Evolutionary conservation across 208 protist genomes (phyloP).

Genomic region (Leishmania guyanensis): DNA sequence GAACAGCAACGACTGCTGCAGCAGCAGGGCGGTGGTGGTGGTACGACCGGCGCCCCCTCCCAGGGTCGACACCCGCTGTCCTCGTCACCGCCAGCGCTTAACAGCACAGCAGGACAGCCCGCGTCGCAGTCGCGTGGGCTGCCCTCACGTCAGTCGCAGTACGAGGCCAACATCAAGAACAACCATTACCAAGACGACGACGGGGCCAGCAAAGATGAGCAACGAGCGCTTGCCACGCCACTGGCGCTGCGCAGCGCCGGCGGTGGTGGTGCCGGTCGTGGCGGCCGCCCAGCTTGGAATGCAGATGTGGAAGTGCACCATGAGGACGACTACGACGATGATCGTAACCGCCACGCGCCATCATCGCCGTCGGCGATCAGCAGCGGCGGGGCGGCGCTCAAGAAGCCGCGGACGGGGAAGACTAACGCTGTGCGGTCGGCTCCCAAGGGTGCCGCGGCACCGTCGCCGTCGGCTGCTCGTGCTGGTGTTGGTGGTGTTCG

Average conservation of each 20-base stretch:
- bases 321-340: conserved; percentile 17
- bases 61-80: conserved; percentile 5
- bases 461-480: not conserved
- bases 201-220: not conserved
- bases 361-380: not conserved
- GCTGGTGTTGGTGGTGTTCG: conserved; percentile 3
- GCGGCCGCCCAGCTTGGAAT: conserved; percentile 61
- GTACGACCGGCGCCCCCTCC: not conserved
- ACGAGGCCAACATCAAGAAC: not conserved
- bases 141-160: not conserved
- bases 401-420: conserved; percentile 29
- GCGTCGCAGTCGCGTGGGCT: not conserved
- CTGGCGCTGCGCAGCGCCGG: conserved; percentile 9
- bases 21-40: conserved; percentile 15
- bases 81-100: conserved; percentile 3
- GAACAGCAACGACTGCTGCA: conserved; percentile 52
- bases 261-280: conserved; percentile 6
- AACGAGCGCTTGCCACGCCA: not conserved
- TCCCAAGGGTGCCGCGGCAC: not conserved
- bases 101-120: not conserved
- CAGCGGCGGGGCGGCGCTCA: conserved; percentile 17
- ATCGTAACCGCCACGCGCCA: not conserved
- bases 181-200: conserved; percentile 21
- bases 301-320: conserved; percentile 47
- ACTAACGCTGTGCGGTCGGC: not conserved